Evolutionary conservation across 2,329 filamentous ascomycete species (phyloP).

Genomic region (Acephala macrosclerotiorum): DNA sequence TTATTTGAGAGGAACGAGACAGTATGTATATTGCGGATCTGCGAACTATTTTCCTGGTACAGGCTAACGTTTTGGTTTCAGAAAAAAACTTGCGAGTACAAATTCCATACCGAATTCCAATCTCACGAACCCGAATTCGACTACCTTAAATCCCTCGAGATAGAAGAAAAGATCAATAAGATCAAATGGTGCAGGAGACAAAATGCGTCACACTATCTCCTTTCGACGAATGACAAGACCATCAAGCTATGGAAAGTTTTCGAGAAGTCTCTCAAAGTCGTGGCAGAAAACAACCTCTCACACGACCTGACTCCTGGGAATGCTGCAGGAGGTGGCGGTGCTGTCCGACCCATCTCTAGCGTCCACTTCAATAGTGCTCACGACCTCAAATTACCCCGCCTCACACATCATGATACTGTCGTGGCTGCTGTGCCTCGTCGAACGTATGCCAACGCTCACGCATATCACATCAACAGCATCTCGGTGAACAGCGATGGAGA

Average conservation of each 20-base stretch:
- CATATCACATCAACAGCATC: slow-evolving; percentile 99
- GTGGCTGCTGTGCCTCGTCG: slow-evolving; percentile 94
- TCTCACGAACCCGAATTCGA: slow-evolving; percentile 99
- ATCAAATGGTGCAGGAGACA: slow-evolving; percentile 99
- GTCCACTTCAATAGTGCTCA: slow-evolving; percentile 80
- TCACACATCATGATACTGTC: slow-evolving; percentile 98
- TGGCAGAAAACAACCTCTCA: slow-evolving; percentile 98
- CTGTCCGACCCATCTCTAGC: slow-evolving; percentile 74
- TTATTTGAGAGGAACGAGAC: slow-evolving; percentile 95
- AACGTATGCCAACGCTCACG: slow-evolving; percentile 97
- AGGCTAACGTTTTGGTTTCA: slow-evolving; percentile 52
- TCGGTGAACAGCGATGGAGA: slow-evolving; percentile 99
- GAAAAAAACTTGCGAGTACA: slow-evolving; percentile 99
- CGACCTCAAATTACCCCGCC: slow-evolving; percentile 90
- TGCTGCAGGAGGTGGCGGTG: slow-evolving; percentile 75
- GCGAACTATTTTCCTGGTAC: not conserved
- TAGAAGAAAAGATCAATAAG: slow-evolving; percentile 99
- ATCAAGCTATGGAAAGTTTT: slow-evolving; percentile 99
- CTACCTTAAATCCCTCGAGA: slow-evolving; percentile 98
- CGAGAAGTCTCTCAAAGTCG: slow-evolving; percentile 98
- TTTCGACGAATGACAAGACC: slow-evolving; percentile 99
- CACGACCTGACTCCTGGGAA: slow-evolving; percentile 86
- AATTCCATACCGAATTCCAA: slow-evolving; percentile 99
- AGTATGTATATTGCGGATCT: slow-evolving; percentile 55
- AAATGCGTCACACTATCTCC: slow-evolving; percentile 96